Percentiles rank a stretch among this genome's conserved stretches.
Conservation (phyloP, 2,329 filamentous ascomycete species). For the Taxawa tesnikishii region DNA sequence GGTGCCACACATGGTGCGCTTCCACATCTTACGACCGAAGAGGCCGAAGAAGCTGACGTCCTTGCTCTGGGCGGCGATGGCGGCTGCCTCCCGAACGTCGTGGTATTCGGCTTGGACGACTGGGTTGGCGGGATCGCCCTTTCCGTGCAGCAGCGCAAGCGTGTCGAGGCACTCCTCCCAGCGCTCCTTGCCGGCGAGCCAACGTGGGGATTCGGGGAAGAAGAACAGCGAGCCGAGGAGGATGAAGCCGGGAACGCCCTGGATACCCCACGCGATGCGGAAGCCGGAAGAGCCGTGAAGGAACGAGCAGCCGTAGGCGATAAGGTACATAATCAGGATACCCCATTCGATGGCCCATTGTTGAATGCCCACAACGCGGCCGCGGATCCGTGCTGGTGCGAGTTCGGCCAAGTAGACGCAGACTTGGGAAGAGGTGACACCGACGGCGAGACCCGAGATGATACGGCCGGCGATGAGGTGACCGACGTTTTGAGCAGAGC, state of each 20-base stretch:
- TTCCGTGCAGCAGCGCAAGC: slow-evolving; percentile 31
- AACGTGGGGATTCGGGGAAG: slow-evolving; percentile 33
- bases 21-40: slow-evolving; percentile 42
- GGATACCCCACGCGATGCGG: slow-evolving; percentile 47
- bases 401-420: slow-evolving; percentile 59
- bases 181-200: slow-evolving; percentile 34
- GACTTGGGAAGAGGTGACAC: slow-evolving; percentile 59
- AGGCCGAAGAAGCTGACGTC: slow-evolving; percentile 28
- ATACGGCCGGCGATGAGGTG: slow-evolving; percentile 63
- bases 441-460: slow-evolving; percentile 62
- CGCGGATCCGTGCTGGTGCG: slow-evolving; percentile 44
- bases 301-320: slow-evolving; percentile 51
- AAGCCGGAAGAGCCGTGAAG: slow-evolving; percentile 43
- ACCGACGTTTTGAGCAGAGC: slow-evolving; percentile 52
- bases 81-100: slow-evolving; percentile 28
- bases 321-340: slow-evolving; percentile 55
- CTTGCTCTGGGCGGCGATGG: slow-evolving; percentile 25
- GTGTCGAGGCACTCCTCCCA: slow-evolving; percentile 30
- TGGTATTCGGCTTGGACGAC: slow-evolving; percentile 35
- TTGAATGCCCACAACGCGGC: slow-evolving; percentile 57
- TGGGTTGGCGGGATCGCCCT: slow-evolving; percentile 29
- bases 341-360: slow-evolving; percentile 59
- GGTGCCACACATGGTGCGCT: slow-evolving; percentile 42
- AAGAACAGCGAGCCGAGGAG: slow-evolving; percentile 33
- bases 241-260: slow-evolving; percentile 31